A percentile compares a stretch with the other conserved stretches of the same genome.
phyloP scores from a whole-genome alignment of 805 yeast species.

The Barnettozyma californica region DNA sequence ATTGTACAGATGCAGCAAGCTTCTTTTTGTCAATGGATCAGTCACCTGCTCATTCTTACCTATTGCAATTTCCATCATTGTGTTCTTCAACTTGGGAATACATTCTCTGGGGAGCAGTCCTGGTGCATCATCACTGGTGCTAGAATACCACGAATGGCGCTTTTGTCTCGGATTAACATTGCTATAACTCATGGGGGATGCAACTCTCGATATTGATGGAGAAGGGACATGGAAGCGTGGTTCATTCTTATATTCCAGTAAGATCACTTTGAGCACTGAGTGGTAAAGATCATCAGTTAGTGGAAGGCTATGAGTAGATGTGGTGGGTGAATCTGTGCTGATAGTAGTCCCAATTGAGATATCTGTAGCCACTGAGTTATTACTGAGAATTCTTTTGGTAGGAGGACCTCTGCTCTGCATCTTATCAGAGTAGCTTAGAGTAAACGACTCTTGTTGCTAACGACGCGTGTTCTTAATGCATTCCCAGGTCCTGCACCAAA shows the following conservation, averaged over 20 bases:
- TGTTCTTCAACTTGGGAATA: conserved; percentile 33
- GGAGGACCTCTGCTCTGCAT: neutral
- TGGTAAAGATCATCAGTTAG: conserved; percentile 36
- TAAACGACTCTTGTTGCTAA: too few relatives aligned
- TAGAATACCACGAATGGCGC: conserved; percentile 28
- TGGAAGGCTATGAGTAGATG: conserved; percentile 1
- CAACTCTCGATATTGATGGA: conserved; percentile 7
- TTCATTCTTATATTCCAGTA: conserved; percentile 58
- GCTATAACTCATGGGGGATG: conserved; percentile 14
- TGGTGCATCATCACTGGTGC: conserved; percentile 19
- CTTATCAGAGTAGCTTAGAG: neutral
- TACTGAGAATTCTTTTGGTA: conserved; percentile 5
- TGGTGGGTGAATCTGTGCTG: conserved; percentile 5
- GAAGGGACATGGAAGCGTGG: conserved; percentile 44
- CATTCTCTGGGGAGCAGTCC: conserved; percentile 33
- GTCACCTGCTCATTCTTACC: conserved; percentile 29
- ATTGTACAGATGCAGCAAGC: conserved; percentile 58
- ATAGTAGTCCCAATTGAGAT: conserved; percentile 13
- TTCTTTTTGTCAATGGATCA: conserved; percentile 49
- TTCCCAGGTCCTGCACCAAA: neutral
- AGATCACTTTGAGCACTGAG: conserved; percentile 46
- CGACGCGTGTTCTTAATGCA: neutral
- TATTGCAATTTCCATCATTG: conserved; percentile 43
- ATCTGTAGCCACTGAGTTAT: conserved; percentile 9
- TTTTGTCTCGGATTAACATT: conserved; percentile 15